Evolutionary conservation across 495 filamentous ascomycete genomes (phyloP).

Genomic region (Penicillium arizonense): DNA sequence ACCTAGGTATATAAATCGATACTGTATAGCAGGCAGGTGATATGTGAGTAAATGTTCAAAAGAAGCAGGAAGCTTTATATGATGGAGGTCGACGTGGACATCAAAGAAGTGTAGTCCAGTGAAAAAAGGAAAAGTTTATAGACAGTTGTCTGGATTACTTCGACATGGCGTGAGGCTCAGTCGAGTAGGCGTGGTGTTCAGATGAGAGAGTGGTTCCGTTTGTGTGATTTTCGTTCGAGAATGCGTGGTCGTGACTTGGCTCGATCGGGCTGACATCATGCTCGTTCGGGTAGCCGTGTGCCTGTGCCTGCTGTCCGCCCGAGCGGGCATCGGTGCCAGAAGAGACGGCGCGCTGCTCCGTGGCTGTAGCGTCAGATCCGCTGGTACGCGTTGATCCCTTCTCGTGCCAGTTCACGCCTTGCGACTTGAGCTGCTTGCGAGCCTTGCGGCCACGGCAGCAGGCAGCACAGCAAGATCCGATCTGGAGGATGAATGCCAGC

Average conservation of each 20-base stretch:
- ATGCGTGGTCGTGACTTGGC: too few relatives aligned
- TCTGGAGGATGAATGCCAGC: slow-evolving; percentile 67
- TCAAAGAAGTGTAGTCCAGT: not conserved
- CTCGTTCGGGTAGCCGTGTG: not conserved
- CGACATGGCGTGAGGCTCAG: slow-evolving; percentile 3
- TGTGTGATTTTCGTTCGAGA: too few relatives aligned
- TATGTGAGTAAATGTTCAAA: slow-evolving; percentile 2
- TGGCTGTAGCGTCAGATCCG: not conserved
- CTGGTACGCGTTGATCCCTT: slow-evolving; percentile 4
- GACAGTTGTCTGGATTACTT: not conserved
- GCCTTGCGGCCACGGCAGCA: slow-evolving; percentile 46
- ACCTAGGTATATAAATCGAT: not conserved
- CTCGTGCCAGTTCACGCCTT: slow-evolving; percentile 21
- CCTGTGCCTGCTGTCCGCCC: not conserved
- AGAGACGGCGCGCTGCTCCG: not conserved
- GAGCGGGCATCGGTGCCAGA: not conserved
- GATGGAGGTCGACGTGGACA: not conserved
- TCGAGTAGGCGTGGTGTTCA: not conserved
- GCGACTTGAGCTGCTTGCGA: slow-evolving; percentile 35
- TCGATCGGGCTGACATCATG: not conserved
- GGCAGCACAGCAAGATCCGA: slow-evolving; percentile 64
- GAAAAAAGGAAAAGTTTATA: not conserved
- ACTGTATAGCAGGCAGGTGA: not conserved
- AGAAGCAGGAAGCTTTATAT: not conserved
- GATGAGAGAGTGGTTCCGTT: not conserved